These are phyloP conservation scores for Colletotrichum spinosum DNA, from an alignment of 2,329 filamentous ascomycete genomes.

Conservation along the genomic window DNA sequence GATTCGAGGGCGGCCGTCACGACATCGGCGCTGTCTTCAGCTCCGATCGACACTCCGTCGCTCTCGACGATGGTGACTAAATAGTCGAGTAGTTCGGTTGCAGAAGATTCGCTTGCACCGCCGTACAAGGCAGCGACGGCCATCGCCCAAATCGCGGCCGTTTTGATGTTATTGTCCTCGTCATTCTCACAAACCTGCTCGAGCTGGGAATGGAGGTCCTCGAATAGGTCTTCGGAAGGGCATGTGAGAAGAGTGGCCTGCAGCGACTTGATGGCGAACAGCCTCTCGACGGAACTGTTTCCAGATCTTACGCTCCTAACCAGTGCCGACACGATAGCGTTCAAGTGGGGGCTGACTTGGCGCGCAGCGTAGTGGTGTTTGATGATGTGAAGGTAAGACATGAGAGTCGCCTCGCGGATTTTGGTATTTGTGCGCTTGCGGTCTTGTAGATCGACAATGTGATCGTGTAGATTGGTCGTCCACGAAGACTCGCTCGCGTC, in stretches of 20 bases:
- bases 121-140: conserved; percentile 80
- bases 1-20: conserved; percentile 81
- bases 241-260: conserved; percentile 77
- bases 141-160: conserved; percentile 78
- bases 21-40: conserved; percentile 75
- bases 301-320: conserved; percentile 78
- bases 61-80: conserved; percentile 82
- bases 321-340: conserved; percentile 74
- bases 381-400: conserved; percentile 72
- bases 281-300: conserved; percentile 74
- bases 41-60: conserved; percentile 79
- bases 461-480: conserved; percentile 71
- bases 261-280: conserved; percentile 78
- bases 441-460: conserved; percentile 76
- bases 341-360: conserved; percentile 68
- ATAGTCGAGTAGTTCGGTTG: conserved; percentile 79
- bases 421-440: conserved; percentile 83
- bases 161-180: conserved; percentile 72
- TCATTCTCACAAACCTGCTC: conserved; percentile 75
- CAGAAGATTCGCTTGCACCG: conserved; percentile 76
- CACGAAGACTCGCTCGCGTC: conserved; percentile 67
- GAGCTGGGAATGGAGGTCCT: conserved; percentile 67
- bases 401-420: conserved; percentile 74
- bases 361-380: conserved; percentile 76
- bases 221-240: conserved; percentile 74